These are phyloP conservation scores for Catharanthus roseus DNA, from an alignment of 257 asterid genomes.

Conservation along the genomic window DNA sequence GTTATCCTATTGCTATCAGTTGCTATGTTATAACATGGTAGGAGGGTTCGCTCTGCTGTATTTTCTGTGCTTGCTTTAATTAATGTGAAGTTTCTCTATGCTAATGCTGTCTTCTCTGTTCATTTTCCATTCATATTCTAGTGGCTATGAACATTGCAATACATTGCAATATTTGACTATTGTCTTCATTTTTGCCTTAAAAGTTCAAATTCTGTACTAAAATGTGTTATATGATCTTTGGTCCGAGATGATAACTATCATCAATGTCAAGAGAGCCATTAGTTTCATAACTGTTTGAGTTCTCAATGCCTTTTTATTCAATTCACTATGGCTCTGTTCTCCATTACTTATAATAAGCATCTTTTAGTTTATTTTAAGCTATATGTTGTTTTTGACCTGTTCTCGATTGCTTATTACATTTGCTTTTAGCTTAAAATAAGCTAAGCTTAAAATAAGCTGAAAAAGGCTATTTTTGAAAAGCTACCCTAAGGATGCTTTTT, in stretches of 20 bases:
- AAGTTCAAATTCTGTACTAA: not conserved
- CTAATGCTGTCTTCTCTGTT: too few species aligned
- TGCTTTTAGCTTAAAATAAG: too few species aligned
- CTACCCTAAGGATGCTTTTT: too few species aligned
- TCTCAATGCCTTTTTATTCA: not conserved
- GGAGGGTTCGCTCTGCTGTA: not conserved
- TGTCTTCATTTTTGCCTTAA: not conserved
- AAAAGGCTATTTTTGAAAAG: too few species aligned
- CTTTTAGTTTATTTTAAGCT: too few species aligned
- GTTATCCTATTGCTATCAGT: not conserved
- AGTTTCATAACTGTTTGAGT: not conserved
- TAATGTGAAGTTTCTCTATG: not conserved
- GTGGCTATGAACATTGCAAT: too few species aligned
- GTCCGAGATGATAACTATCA: not conserved
- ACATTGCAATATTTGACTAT: not conserved
- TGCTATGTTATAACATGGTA: not conserved
- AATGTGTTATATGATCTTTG: not conserved
- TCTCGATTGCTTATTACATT: too few species aligned
- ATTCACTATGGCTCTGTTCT: too few species aligned
- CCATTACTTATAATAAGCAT: too few species aligned
- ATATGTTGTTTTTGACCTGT: too few species aligned
- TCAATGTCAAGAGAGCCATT: not conserved
- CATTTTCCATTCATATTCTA: not conserved
- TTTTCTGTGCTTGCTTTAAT: not conserved
- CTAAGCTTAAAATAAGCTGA: too few species aligned